Base-by-base conservation (phyloP, 108 stramenopile species). In the Phaeodactylum tricornutum region DNA sequence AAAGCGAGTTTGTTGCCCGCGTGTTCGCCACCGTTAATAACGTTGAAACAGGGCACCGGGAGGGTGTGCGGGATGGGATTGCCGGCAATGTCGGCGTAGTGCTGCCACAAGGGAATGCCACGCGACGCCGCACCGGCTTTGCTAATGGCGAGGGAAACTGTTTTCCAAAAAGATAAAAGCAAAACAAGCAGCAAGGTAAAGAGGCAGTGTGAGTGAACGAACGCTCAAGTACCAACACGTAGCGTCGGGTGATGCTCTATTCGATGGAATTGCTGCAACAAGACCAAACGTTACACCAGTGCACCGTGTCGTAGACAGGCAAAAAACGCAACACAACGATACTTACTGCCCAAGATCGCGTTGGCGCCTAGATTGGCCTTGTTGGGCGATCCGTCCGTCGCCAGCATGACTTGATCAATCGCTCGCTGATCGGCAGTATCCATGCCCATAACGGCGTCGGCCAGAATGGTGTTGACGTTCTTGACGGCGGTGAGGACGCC, bases 11-110 rank as follows among this genome's bases (percentile, higher is more conserved):
- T 84, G 80, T 99, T 99, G 49, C 99, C 99, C 27, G 99, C 99
- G 62, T 99, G 99, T 53, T 87, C 84, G 36, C 99, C 99, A 44
- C 99, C 99, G 64, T 99, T 99, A 79, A 99, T 99, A 19, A 99
- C 99, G 74, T 99, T 99, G 91, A 99, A 99, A 62, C 96, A 92
- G 17, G 98, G 98, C 42, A 99, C 96, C 22, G 98, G 98, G 39
- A 99, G 66, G 57, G 84, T 84, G 49, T 89, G 74, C 20, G 83
- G 84, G 29, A 72, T 80, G 37, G n/a, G 74, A 74, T 97, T 99
- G 57, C 96, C 97, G 5, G 99, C 96, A 38, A 99, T 64, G 28
- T 96, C 82, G 44, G 96, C 99, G 59, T 94, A 96, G 84, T 99
- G 99, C 72, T 93, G 82, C 88, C 94, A 99, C 34, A 99, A 94